Evolutionary conservation across 306 rosid species (phyloP).

Genomic region (Alnus rubra): DNA sequence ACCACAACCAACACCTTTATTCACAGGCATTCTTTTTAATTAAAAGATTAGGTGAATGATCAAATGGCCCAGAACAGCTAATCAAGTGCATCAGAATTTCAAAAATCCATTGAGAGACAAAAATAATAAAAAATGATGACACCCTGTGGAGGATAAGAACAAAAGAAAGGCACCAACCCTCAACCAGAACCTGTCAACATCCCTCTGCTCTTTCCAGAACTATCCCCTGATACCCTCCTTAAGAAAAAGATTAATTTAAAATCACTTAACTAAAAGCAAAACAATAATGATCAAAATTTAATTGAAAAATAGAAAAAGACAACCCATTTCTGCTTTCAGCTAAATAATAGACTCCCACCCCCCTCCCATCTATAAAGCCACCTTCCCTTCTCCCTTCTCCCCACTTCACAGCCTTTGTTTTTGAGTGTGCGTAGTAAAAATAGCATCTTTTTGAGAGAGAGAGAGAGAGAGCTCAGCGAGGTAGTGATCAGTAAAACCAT

Average conservation of each 20-base stretch:
- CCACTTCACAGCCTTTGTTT: not conserved
- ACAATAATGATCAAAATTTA: not conserved
- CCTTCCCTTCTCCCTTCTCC: not conserved
- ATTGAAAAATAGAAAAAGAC: not conserved
- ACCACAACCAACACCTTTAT: not conserved
- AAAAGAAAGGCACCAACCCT: conserved; percentile 20
- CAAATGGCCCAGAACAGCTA: conserved; percentile 21
- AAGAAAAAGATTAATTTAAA: not conserved
- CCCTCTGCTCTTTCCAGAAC: conserved; percentile 47
- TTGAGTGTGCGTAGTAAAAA: not conserved
- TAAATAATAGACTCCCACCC: not conserved
- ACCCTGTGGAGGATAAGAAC: conserved; percentile 46
- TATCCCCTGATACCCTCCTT: not conserved
- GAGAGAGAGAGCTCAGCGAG: conserved; percentile 7
- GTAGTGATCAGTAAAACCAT: not conserved
- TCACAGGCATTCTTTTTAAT: not conserved
- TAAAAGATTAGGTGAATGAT: conserved; percentile 6
- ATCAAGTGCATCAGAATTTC: conserved; percentile 8
- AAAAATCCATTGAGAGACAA: not conserved
- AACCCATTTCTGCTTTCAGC: conserved; percentile 13
- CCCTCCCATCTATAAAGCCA: conserved; percentile 36
- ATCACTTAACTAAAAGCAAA: conserved; percentile 4
- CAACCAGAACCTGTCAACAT: conserved; percentile 29
- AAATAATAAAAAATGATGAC: conserved; percentile 19
- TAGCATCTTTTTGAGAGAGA: not conserved